Conservation (phyloP, 495 filamentous ascomycete genomes). For the Trichocladium uniseriatum region DNA sequence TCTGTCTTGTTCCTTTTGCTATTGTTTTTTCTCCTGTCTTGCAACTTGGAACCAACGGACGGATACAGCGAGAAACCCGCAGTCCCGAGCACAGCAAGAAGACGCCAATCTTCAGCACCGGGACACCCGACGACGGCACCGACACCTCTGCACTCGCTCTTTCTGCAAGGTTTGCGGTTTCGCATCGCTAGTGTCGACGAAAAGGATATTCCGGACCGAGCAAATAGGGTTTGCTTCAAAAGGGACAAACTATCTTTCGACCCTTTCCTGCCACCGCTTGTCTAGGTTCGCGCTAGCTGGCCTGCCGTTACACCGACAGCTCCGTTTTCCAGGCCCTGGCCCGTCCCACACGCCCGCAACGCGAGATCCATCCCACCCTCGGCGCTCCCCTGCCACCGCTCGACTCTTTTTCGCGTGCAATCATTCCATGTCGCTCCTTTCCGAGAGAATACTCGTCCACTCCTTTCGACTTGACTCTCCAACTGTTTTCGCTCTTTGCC, state of each 20-base stretch:
- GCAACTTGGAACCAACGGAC: neutral
- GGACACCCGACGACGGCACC: too few relatives aligned
- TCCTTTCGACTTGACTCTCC: constrained; percentile 18
- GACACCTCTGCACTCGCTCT: neutral
- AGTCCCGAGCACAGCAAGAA: neutral
- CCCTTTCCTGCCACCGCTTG: constrained; percentile 11
- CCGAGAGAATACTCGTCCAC: constrained; percentile 26
- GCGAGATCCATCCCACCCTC: constrained; percentile 11
- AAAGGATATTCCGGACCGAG: neutral
- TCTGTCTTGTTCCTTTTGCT: constrained; percentile 1
- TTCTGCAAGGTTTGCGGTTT: neutral
- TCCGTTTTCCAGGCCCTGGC: constrained; percentile 11
- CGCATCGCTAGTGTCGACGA: neutral
- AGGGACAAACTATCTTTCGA: constrained; percentile 5
- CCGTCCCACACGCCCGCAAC: constrained; percentile 18
- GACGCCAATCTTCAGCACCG: neutral
- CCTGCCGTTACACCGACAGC: constrained; percentile 5
- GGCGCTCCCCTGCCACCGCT: constrained; percentile 10
- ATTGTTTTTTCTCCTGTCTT: constrained; percentile 3
- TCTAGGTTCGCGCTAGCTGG: constrained; percentile 17
- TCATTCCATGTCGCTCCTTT: constrained; percentile 29
- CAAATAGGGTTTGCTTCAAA: neutral
- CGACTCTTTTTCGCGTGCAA: constrained; percentile 18
- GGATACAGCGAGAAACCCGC: neutral
- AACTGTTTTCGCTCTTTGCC: constrained; percentile 16